Percentiles rank a stretch among this genome's conserved stretches.
Evolutionary conservation across 2,329 filamentous ascomycete species (phyloP).

Genomic region (Fusarium sp.): DNA sequence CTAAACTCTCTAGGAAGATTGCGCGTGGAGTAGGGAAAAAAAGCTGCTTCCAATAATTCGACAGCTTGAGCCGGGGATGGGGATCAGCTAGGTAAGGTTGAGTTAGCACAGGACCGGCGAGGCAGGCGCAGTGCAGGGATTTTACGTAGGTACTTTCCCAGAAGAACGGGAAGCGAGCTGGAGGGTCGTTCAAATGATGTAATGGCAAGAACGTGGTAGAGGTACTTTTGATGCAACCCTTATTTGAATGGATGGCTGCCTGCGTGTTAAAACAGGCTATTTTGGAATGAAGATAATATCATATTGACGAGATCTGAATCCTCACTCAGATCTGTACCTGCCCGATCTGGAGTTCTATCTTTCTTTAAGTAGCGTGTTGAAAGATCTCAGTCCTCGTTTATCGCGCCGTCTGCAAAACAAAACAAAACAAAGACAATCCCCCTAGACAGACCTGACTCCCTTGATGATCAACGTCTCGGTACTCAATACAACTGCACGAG

Average conservation of each 20-base stretch:
- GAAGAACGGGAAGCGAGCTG: slow-evolving; percentile 35
- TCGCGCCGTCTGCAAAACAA: background rate
- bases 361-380: background rate
- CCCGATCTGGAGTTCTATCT: background rate
- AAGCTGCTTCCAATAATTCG: slow-evolving; percentile 35
- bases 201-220: slow-evolving; percentile 35
- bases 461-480: slow-evolving; percentile 2
- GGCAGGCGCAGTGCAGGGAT: slow-evolving; percentile 20
- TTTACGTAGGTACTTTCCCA: slow-evolving; percentile 25
- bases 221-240: slow-evolving; percentile 12
- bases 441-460: slow-evolving; percentile 13
- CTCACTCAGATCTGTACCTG: background rate
- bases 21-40: slow-evolving; percentile 32
- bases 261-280: background rate
- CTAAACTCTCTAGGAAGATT: slow-evolving; percentile 9
- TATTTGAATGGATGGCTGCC: background rate
- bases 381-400: background rate
- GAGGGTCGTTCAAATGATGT: slow-evolving; percentile 43
- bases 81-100: slow-evolving; percentile 12
- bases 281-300: background rate
- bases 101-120: slow-evolving; percentile 21
- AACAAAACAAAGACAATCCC: background rate
- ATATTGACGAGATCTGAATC: background rate
- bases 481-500: slow-evolving; percentile 18
- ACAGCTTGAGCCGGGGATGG: slow-evolving; percentile 17